These are phyloP conservation scores for Phytopythium delawarense DNA, from an alignment of 352 stramenopile genomes.

Conservation along the genomic window DNA sequence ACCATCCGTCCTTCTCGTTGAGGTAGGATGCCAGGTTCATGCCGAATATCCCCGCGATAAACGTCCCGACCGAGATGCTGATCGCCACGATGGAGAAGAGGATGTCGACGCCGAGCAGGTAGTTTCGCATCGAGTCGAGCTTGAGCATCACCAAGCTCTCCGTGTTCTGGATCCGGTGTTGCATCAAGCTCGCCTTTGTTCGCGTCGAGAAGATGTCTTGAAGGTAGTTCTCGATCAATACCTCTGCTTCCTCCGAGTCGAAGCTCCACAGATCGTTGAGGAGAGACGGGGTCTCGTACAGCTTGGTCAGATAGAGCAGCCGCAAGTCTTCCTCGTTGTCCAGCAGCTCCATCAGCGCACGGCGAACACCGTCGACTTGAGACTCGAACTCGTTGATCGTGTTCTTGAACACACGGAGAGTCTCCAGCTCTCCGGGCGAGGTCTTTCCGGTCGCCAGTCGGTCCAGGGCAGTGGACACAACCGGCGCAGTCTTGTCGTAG, in stretches of 20 bases:
- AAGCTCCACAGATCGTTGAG: conserved; percentile 34
- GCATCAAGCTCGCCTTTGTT: conserved; percentile 59
- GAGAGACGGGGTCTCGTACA: conserved; percentile 35
- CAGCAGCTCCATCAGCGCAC: conserved; percentile 59
- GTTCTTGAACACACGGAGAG: conserved; percentile 66
- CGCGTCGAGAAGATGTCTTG: conserved; percentile 66
- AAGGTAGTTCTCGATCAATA: conserved; percentile 52
- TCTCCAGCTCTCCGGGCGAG: conserved; percentile 48
- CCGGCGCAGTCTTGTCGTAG: conserved; percentile 35
- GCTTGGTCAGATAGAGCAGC: conserved; percentile 48
- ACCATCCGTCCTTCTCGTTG: conserved; percentile 23
- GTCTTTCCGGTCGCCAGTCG: conserved; percentile 40
- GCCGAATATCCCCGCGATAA: conserved; percentile 53
- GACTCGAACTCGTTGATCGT: conserved; percentile 72
- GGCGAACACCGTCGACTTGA: conserved; percentile 54
- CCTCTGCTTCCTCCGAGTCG: conserved; percentile 58
- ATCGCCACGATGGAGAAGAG: conserved; percentile 57
- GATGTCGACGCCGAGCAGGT: conserved; percentile 49
- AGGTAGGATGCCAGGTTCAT: conserved; percentile 55
- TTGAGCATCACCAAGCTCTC: conserved; percentile 73
- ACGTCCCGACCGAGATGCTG: conserved; percentile 50
- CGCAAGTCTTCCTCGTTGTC: conserved; percentile 73
- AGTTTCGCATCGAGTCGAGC: conserved; percentile 64
- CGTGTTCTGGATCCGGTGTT: conserved; percentile 68
- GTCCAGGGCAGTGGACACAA: conserved; percentile 42